Evolutionary conservation across 179 eudicot genomes (phyloP).

Genomic region (Sideroxylon spinosum): DNA sequence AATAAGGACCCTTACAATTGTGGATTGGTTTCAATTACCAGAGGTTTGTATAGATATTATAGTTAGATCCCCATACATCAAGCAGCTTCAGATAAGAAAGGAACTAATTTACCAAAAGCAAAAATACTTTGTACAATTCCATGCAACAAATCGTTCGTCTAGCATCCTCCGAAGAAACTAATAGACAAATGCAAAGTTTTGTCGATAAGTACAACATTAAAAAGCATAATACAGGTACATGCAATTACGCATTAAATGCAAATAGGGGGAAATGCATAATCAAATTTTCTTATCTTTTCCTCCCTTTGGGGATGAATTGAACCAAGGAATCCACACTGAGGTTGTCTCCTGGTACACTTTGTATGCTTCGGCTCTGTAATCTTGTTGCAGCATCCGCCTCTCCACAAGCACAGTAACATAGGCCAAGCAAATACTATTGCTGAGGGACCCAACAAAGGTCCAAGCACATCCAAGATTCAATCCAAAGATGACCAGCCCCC

Average conservation of each 20-base stretch:
- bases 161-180: background rate
- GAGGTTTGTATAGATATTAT: background rate
- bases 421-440: conserved; percentile 69
- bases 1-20: too few relatives aligned
- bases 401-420: conserved; percentile 82
- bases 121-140: conserved; percentile 3
- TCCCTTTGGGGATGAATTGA: conserved; percentile 44
- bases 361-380: conserved; percentile 68
- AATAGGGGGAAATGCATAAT: background rate
- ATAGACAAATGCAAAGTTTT: background rate
- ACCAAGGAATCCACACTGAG: conserved; percentile 89
- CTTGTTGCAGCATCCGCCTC: conserved; percentile 63
- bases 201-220: background rate
- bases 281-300: conserved; percentile 53
- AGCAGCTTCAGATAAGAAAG: background rate
- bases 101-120: background rate
- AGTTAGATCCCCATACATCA: background rate
- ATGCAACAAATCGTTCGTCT: background rate
- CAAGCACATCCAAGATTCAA: conserved; percentile 68
- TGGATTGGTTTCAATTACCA: too few relatives aligned
- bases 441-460: conserved; percentile 59
- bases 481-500: conserved; percentile 76
- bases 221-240: background rate
- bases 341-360: conserved; percentile 67
- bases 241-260: background rate